phyloP scores from a whole-genome alignment of 352 stramenopile species.

The Pythium insidiosum region DNA sequence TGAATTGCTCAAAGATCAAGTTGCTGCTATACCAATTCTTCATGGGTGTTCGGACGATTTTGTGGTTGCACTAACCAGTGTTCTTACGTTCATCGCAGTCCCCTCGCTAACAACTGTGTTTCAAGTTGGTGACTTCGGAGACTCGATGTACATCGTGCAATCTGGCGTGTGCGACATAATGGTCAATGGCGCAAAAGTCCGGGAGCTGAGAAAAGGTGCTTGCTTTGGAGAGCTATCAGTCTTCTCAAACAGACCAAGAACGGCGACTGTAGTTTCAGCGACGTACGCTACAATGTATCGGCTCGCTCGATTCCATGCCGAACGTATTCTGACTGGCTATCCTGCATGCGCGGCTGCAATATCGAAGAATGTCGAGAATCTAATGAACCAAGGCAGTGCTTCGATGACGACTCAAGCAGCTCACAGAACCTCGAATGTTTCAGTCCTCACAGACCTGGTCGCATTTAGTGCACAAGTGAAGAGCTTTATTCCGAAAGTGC shows the following conservation, averaged over 20 bases:
- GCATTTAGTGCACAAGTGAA: no score
- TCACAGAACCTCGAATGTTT: neutral
- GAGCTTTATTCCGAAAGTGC: no score
- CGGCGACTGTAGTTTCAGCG: conserved; percentile 43
- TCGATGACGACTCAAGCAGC: neutral
- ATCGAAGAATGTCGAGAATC: conserved; percentile 9
- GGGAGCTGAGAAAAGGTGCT: conserved; percentile 60
- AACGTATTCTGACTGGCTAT: conserved; percentile 46
- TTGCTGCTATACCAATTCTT: conserved; percentile 50
- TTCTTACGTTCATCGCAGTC: conserved; percentile 53
- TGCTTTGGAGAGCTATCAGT: conserved; percentile 71
- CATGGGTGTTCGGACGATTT: conserved; percentile 46
- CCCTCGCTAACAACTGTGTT: conserved; percentile 54
- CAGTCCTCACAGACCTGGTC: no score
- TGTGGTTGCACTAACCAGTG: conserved; percentile 46
- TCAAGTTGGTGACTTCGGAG: conserved; percentile 36
- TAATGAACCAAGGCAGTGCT: conserved; percentile 4
- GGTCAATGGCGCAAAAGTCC: conserved; percentile 44
- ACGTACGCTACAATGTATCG: conserved; percentile 71
- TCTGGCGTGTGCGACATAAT: conserved; percentile 58
- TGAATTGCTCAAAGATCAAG: conserved; percentile 40
- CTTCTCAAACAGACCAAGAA: conserved; percentile 42
- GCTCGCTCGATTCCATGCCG: conserved; percentile 51
- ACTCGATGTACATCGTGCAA: conserved; percentile 76
- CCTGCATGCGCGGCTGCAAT: conserved; percentile 30